phyloP scores from a whole-genome alignment of 371 early-diverging fungal genomes.

The Lichtheimia corymbifera region DNA sequence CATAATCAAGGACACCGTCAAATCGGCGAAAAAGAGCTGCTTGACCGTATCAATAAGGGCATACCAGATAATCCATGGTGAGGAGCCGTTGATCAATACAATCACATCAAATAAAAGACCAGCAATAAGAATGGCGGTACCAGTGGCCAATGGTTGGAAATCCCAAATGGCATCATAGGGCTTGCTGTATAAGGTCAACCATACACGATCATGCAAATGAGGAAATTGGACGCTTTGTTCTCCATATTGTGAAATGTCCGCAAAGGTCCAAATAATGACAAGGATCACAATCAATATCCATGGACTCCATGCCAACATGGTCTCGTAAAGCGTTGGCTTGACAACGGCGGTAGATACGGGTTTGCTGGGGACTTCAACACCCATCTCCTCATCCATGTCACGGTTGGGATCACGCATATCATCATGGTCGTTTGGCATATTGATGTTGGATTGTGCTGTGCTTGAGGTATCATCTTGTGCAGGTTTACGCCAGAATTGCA shows the following conservation, averaged over 20 bases:
- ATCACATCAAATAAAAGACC: slow-evolving; percentile 30
- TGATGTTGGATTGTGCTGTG: not conserved
- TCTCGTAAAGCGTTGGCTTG: slow-evolving; percentile 36
- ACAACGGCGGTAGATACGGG: slow-evolving; percentile 9
- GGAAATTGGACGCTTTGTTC: slow-evolving; percentile 39
- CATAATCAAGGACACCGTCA: slow-evolving; percentile 53
- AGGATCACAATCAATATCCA: slow-evolving; percentile 46
- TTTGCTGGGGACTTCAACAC: not conserved
- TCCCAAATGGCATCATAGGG: slow-evolving; percentile 48
- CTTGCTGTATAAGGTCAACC: slow-evolving; percentile 44
- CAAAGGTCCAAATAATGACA: slow-evolving; percentile 54
- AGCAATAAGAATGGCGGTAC: slow-evolving; percentile 45
- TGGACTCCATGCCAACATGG: slow-evolving; percentile 47
- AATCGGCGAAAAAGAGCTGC: slow-evolving; percentile 40
- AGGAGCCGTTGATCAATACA: slow-evolving; percentile 33
- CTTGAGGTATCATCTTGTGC: not conserved
- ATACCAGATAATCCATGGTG: slow-evolving; percentile 26
- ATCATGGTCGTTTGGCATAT: not conserved
- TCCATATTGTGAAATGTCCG: slow-evolving; percentile 29
- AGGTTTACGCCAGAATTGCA: not conserved
- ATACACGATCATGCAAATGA: slow-evolving; percentile 39
- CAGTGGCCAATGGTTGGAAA: slow-evolving; percentile 54
- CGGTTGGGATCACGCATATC: not conserved
- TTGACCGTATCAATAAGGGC: slow-evolving; percentile 28
- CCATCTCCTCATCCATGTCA: slow-evolving; percentile 10